Evolutionary conservation across 2,329 filamentous ascomycete genomes (phyloP), one percentile per base, ranked within the genome.

Genomic region (Ceratocystis eucalypticola): DNA sequence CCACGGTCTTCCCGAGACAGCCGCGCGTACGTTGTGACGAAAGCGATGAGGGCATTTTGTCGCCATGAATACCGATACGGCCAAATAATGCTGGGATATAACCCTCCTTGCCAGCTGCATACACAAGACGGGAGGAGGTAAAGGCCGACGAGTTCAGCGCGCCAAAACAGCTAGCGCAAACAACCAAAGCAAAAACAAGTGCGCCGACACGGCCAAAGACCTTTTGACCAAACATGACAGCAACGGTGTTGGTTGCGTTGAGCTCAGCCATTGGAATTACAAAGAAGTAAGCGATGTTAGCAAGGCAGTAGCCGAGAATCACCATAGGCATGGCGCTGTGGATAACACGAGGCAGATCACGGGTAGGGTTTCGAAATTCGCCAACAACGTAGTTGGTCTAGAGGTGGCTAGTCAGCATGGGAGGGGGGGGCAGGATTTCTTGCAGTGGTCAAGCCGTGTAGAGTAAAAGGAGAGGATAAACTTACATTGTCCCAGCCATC

Each of bases 401-500:
- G 8, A 33, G 72, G 6, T 55, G 66, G 71, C 71, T 63, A 64
- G 50, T 72, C 33, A 70, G 68, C 6, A 41, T 66, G n/a, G 7
- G 62, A 44, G 28, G 2, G 48, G 5, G 20, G 37, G 65, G 1
- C 57, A 65, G 46, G 45, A 28, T 8, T 22, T 37, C 15, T 33
- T 41, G 10, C 37, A 41, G 37, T 41, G 37, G 37, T 12, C 10
- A 41, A 25, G 48, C 25, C 15, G 3, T 53, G 10, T 10, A 8
- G 25, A 53, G 8, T 12, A 41, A 33, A 5, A n/a, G 65, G 33
- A 5, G 28, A 5, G 28, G 30, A 55, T n/a, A 4, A 61, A 80
- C 88, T 78, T 77, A 94, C 91, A 75, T 99, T 99, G 74, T 99
- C 94, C 94, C 94, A 99, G 37, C 94, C 94, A 74, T 99, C 94